These are phyloP conservation scores for Sanghuangporus sanghuang DNA, from an alignment of 1,284 basidiomycete species.

Conservation along the genomic window DNA sequence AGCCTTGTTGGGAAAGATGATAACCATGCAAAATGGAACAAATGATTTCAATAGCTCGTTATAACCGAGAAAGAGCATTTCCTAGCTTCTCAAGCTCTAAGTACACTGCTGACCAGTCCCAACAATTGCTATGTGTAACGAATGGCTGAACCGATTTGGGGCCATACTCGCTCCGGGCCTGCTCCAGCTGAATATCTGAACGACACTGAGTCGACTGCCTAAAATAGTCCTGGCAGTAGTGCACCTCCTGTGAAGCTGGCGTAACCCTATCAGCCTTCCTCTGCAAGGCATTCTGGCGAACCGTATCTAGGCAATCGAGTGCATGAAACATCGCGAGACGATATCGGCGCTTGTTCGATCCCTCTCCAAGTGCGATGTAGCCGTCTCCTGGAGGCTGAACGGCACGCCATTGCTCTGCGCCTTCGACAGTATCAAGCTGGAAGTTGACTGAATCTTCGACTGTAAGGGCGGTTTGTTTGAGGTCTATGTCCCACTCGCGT, in stretches of 20 bases:
- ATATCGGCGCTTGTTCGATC: slow-evolving; percentile 1
- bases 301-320: slow-evolving; percentile 13
- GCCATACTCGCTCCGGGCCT: slow-evolving; percentile 18
- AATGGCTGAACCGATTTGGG: slow-evolving; percentile 17
- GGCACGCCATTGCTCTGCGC: slow-evolving; percentile 15
- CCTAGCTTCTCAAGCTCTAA: slow-evolving; percentile 5
- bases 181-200: slow-evolving; percentile 16
- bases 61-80: not conserved
- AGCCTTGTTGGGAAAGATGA: not conserved
- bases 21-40: not conserved
- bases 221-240: slow-evolving; percentile 14
- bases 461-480: slow-evolving; percentile 14
- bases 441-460: slow-evolving; percentile 18
- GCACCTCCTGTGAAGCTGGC: slow-evolving; percentile 10
- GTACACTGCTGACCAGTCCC: slow-evolving; percentile 16
- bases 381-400: slow-evolving; percentile 11
- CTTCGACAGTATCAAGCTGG: slow-evolving; percentile 13
- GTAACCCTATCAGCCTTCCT: slow-evolving; percentile 11
- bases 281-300: slow-evolving; percentile 9
- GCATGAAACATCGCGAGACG: slow-evolving; percentile 17
- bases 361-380: slow-evolving; percentile 12
- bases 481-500: not conserved
- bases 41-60: not conserved
- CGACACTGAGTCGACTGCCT: slow-evolving; percentile 17
- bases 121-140: slow-evolving; percentile 17